Evolutionary conservation across 306 rosid genomes (phyloP).

Genomic region (Malus asiatica): DNA sequence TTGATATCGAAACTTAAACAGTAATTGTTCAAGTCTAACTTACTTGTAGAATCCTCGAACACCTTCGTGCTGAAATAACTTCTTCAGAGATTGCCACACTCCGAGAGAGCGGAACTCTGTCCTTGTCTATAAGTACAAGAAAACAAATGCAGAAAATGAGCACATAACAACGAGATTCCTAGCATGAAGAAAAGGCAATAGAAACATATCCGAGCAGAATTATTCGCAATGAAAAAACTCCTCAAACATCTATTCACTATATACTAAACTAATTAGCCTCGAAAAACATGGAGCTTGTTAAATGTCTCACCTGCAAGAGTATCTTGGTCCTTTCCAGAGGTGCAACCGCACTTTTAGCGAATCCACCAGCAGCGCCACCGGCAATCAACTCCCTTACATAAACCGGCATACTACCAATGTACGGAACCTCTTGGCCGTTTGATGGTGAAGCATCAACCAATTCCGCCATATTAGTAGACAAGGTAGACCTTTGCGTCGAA

Average conservation of each 20-base stretch:
- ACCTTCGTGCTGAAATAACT: conserved; percentile 66
- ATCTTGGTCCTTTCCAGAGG: conserved; percentile 94
- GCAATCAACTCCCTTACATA: conserved; percentile 82
- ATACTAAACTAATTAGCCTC: conserved; percentile 6
- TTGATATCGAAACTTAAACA: background rate
- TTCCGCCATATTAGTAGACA: conserved; percentile 57
- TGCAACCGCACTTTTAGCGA: conserved; percentile 76
- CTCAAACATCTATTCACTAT: background rate
- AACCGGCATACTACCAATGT: conserved; percentile 53
- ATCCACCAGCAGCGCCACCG: conserved; percentile 90
- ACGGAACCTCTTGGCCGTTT: conserved; percentile 34
- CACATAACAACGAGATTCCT: background rate
- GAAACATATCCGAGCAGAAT: background rate
- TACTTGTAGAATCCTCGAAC: conserved; percentile 79
- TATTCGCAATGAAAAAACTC: background rate
- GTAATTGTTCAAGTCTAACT: conserved; percentile 16
- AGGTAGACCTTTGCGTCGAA: conserved; percentile 62
- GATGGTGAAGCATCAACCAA: conserved; percentile 65
- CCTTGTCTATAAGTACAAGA: conserved; percentile 50
- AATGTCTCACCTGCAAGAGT: conserved; percentile 71
- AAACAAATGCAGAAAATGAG: background rate
- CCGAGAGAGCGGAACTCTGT: conserved; percentile 70
- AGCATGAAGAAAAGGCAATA: background rate
- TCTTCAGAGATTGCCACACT: conserved; percentile 66
- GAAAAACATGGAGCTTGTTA: background rate